Conservation (phyloP, 2,329 filamentous ascomycete species). For the Pyrenochaeta sp. region DNA sequence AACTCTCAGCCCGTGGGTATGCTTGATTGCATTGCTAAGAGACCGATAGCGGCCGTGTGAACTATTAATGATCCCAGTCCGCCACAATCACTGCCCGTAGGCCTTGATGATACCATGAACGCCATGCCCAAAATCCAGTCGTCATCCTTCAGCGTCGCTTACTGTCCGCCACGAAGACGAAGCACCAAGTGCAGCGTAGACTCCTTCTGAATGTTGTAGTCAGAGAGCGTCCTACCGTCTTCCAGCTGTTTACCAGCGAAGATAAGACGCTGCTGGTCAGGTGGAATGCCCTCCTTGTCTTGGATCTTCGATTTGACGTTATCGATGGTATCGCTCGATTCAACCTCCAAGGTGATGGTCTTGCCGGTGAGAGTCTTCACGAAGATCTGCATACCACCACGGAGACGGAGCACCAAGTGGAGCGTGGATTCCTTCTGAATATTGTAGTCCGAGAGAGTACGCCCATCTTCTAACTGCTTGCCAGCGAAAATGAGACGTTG, state of each 20-base stretch:
- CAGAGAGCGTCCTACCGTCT: conserved; percentile 87
- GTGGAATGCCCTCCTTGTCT: conserved; percentile 81
- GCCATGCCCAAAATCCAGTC: conserved; percentile 38
- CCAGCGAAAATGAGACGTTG: conserved; percentile 96
- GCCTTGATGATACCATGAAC: conserved; percentile 38
- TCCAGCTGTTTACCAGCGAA: conserved; percentile 94
- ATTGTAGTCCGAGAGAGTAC: conserved; percentile 91
- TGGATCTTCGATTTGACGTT: conserved; percentile 94
- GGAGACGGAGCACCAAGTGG: conserved; percentile 84
- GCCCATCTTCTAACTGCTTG: conserved; percentile 95
- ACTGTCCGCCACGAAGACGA: conserved; percentile 65
- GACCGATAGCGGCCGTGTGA: conserved; percentile 27
- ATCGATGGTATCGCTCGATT: conserved; percentile 89
- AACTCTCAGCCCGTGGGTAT: conserved; percentile 44
- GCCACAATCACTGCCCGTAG: conserved; percentile 28
- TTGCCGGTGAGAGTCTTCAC: conserved; percentile 75
- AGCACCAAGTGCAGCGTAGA: conserved; percentile 71
- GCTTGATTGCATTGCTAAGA: conserved; percentile 39
- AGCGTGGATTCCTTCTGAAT: conserved; percentile 93
- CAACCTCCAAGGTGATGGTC: conserved; percentile 92
- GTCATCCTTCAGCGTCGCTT: conserved; percentile 35
- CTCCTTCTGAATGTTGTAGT: conserved; percentile 94
- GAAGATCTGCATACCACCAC: conserved; percentile 75
- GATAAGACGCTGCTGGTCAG: conserved; percentile 92
- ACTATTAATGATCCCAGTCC: conserved; percentile 40